Evolutionary conservation across 768 basidiomycete genomes (phyloP).

Genomic region (Hygrocybe coccinea): DNA sequence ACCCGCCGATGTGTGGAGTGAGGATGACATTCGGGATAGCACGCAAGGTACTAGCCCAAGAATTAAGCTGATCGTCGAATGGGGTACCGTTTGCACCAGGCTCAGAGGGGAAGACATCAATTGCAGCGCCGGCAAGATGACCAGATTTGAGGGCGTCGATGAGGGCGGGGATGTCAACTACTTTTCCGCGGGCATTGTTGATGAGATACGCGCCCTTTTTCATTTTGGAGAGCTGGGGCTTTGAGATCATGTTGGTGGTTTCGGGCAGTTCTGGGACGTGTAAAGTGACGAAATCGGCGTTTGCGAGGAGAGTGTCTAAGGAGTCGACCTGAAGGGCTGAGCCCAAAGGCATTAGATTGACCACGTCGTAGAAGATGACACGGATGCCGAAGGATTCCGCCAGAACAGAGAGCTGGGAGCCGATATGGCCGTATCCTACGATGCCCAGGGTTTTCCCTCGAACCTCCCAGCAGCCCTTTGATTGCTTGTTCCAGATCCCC

Average conservation of each 20-base stretch:
- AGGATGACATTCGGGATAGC: slow-evolving; percentile 86
- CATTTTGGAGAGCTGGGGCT: slow-evolving; percentile 77
- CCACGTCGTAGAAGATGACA: slow-evolving; percentile 90
- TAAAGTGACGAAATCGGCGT: slow-evolving; percentile 91
- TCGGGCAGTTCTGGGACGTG: slow-evolving; percentile 97
- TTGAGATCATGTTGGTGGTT: slow-evolving; percentile 89
- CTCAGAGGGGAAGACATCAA: slow-evolving; percentile 94
- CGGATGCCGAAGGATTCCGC: slow-evolving; percentile 95
- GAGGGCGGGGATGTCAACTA: slow-evolving; percentile 92
- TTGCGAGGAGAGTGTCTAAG: slow-evolving; percentile 63
- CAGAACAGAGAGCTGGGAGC: slow-evolving; percentile 92
- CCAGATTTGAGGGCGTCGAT: slow-evolving; percentile 75
- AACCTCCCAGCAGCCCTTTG: slow-evolving; percentile 96
- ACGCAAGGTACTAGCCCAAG: slow-evolving; percentile 76
- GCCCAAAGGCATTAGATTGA: slow-evolving; percentile 97
- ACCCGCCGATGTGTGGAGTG: slow-evolving; percentile 98
- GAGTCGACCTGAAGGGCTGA: slow-evolving; percentile 86
- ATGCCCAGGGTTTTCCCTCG: slow-evolving; percentile 98
- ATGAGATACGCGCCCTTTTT: slow-evolving; percentile 93
- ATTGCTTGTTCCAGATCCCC: slow-evolving; percentile 98
- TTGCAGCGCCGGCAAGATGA: slow-evolving; percentile 80
- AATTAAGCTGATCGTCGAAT: slow-evolving; percentile 85
- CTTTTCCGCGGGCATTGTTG: slow-evolving; percentile 95
- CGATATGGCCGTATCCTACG: slow-evolving; percentile 98
- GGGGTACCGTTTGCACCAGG: slow-evolving; percentile 86